Evolutionary conservation across 2,329 filamentous ascomycete genomes (phyloP).

Genomic region (Alternaria dauci): DNA sequence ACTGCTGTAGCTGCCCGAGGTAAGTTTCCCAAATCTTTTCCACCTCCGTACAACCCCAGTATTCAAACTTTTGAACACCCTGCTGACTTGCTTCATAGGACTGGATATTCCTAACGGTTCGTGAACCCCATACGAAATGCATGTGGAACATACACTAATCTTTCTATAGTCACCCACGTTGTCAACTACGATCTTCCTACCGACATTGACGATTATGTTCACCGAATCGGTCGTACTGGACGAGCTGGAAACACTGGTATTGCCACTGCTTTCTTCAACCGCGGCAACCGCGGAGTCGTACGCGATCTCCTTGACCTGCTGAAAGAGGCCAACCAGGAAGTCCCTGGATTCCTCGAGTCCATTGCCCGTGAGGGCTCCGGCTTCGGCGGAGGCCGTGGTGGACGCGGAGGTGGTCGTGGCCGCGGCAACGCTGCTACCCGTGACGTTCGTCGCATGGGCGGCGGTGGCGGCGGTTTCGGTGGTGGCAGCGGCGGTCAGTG

Average conservation of each 20-base stretch:
- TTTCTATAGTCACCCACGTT: conserved; percentile 72
- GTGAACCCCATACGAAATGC: neutral
- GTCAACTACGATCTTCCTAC: conserved; percentile 99
- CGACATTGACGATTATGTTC: conserved; percentile 98
- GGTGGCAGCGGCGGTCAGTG: conserved; percentile 53
- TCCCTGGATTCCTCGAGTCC: conserved; percentile 92
- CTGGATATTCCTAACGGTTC: conserved; percentile 87
- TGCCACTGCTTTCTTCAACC: conserved; percentile 99
- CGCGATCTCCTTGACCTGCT: conserved; percentile 96
- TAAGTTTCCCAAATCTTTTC: conserved; percentile 18
- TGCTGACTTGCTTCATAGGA: conserved; percentile 48
- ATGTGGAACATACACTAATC: neutral
- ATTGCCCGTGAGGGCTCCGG: conserved; percentile 92
- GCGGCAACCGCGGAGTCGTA: conserved; percentile 97
- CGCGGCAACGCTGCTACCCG: conserved; percentile 76
- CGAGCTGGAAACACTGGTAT: conserved; percentile 99
- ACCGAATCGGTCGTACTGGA: conserved; percentile 99
- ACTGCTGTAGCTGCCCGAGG: conserved; percentile 88
- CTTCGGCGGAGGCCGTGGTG: conserved; percentile 77
- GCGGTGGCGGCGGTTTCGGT: conserved; percentile 64
- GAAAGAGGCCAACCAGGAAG: conserved; percentile 98
- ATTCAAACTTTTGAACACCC: neutral
- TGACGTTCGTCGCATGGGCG: conserved; percentile 75
- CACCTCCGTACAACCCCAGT: neutral
- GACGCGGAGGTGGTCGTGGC: conserved; percentile 74